These are phyloP conservation scores for Dentiscutata heterogama DNA, from an alignment of 371 early-diverging fungal genomes.

Conservation along the genomic window DNA sequence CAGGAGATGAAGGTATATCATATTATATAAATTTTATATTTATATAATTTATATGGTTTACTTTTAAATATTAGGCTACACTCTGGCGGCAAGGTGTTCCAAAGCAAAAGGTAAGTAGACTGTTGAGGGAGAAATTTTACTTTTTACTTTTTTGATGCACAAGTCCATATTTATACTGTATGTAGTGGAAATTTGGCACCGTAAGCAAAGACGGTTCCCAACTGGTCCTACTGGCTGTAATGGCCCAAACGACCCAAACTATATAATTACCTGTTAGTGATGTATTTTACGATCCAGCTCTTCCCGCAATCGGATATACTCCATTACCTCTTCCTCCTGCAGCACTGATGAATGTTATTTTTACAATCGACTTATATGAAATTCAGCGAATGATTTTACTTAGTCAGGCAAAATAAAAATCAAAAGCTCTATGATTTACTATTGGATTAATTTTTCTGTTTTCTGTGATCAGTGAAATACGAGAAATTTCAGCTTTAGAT, in stretches of 20 bases:
- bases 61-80: slow-evolving; percentile 21
- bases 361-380: slow-evolving; percentile 13
- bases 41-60: not conserved
- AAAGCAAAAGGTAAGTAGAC: slow-evolving; percentile 16
- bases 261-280: not conserved
- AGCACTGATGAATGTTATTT: not conserved
- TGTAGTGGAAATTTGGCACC: slow-evolving; percentile 26
- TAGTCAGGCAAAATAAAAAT: too few relatives aligned
- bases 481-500: too few relatives aligned
- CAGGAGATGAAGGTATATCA: slow-evolving; percentile 29
- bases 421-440: too few relatives aligned
- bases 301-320: slow-evolving; percentile 9
- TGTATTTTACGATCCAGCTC: slow-evolving; percentile 20
- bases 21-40: not conserved
- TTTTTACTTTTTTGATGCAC: not conserved
- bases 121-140: not conserved
- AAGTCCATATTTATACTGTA: not conserved
- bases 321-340: slow-evolving; percentile 11
- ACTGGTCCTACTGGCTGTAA: slow-evolving; percentile 18
- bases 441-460: too few relatives aligned
- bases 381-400: slow-evolving; percentile 16
- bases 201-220: not conserved
- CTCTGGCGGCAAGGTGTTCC: slow-evolving; percentile 26
- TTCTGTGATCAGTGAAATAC: too few relatives aligned
- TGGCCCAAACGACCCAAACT: not conserved